Conservation (phyloP, 495 filamentous ascomycete species). For the Penicillium malachiteum region DNA sequence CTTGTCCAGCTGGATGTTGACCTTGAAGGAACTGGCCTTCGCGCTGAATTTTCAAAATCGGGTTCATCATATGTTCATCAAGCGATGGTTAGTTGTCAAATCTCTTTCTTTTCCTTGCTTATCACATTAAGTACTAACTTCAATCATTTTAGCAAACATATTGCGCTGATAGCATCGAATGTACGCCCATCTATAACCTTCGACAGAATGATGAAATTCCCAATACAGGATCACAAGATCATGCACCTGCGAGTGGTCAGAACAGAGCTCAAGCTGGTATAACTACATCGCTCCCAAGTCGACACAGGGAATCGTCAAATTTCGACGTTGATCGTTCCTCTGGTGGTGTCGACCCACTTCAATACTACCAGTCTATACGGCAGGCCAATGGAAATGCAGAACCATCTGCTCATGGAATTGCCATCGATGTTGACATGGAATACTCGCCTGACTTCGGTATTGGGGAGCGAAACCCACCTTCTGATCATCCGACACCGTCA, state of each 20-base stretch:
- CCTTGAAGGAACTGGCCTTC: slow-evolving; percentile 62
- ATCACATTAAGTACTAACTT: slow-evolving; percentile 1
- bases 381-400: slow-evolving; percentile 3
- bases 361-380: slow-evolving; percentile 9
- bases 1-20: slow-evolving; percentile 92
- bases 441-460: slow-evolving; percentile 28
- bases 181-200: slow-evolving; percentile 12
- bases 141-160: slow-evolving; percentile 9
- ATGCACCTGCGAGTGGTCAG: neutral
- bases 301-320: slow-evolving; percentile 17
- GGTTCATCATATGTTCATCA: slow-evolving; percentile 5
- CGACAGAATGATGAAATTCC: neutral
- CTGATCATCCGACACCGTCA: slow-evolving; percentile 36
- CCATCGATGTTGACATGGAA: slow-evolving; percentile 33
- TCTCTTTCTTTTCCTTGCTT: neutral
- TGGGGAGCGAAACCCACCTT: slow-evolving; percentile 31
- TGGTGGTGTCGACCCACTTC: neutral
- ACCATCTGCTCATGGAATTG: slow-evolving; percentile 6
- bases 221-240: neutral
- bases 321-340: neutral
- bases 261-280: slow-evolving; percentile 1
- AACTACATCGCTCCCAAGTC: slow-evolving; percentile 29
- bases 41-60: slow-evolving; percentile 13
- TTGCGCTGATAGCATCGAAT: slow-evolving; percentile 11
- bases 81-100: slow-evolving; percentile 13